These are phyloP conservation scores for Gossypium gossypioides DNA, from an alignment of 441 rosid genomes.

Conservation along the genomic window DNA sequence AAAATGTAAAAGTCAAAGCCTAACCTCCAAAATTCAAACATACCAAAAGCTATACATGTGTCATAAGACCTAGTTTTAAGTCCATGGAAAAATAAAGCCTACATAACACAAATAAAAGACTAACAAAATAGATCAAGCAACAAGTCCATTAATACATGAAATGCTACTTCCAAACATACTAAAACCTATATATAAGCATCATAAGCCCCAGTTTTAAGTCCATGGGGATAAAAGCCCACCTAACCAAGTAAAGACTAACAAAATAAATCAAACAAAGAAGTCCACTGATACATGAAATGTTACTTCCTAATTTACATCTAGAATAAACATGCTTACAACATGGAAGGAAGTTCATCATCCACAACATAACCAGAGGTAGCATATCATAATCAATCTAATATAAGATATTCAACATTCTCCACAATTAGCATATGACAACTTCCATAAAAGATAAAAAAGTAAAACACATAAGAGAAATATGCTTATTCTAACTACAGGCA, in stretches of 20 bases:
- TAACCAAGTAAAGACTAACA: not conserved
- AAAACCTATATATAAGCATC: not conserved
- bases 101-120: not conserved
- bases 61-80: not conserved
- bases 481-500: not conserved
- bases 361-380: not conserved
- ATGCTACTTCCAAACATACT: not conserved
- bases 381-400: not conserved
- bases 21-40: not conserved
- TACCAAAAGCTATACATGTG: not conserved
- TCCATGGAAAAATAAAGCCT: not conserved
- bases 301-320: not conserved
- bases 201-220: not conserved
- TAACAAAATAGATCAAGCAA: not conserved
- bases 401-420: not conserved
- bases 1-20: not conserved
- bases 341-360: not conserved
- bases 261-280: not conserved
- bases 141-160: not conserved
- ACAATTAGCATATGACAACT: not conserved
- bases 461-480: not conserved
- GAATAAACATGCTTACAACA: not conserved
- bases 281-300: not conserved
- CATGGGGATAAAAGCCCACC: not conserved
- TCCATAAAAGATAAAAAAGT: not conserved